Conservation (phyloP, 129 eudicot species). For the Chrysanthemum makinoi region DNA sequence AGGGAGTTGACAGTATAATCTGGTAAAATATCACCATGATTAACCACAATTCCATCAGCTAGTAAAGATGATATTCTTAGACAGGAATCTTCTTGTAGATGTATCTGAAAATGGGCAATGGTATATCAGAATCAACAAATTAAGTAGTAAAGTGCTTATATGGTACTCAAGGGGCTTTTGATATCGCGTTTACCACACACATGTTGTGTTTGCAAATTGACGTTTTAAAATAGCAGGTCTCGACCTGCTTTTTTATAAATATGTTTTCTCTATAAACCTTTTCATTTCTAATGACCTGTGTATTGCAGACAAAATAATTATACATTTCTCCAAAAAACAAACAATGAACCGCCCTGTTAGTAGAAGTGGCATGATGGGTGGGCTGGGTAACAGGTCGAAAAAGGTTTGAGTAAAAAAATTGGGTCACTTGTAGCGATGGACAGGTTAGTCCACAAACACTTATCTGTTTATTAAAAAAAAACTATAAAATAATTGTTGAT, state of each 20-base stretch:
- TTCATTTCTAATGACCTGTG: background rate
- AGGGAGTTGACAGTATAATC: constrained; percentile 77
- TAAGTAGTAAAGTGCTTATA: background rate
- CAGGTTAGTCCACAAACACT: constrained; percentile 7
- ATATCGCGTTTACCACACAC: background rate
- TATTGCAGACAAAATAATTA: no score
- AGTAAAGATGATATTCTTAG: constrained; percentile 81
- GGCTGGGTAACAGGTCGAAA: constrained; percentile 2
- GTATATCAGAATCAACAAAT: constrained; percentile 16
- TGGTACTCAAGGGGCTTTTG: background rate
- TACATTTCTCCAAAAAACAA: background rate
- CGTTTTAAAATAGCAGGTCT: no score
- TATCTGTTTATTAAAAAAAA: background rate
- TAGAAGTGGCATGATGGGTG: constrained; percentile 2
- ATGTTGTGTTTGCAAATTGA: no score
- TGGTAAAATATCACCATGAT: constrained; percentile 56
- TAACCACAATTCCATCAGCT: constrained; percentile 82
- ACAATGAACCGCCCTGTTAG: no score
- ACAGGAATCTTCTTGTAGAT: constrained; percentile 98
- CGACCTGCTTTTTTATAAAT: no score
- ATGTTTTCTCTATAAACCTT: background rate
- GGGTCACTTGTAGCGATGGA: background rate
- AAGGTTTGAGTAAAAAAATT: background rate
- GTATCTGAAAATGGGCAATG: constrained; percentile 53
- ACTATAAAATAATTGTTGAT: background rate